Conservation (phyloP, 2,329 filamentous ascomycete species). For the Beauveria sp. region DNA sequence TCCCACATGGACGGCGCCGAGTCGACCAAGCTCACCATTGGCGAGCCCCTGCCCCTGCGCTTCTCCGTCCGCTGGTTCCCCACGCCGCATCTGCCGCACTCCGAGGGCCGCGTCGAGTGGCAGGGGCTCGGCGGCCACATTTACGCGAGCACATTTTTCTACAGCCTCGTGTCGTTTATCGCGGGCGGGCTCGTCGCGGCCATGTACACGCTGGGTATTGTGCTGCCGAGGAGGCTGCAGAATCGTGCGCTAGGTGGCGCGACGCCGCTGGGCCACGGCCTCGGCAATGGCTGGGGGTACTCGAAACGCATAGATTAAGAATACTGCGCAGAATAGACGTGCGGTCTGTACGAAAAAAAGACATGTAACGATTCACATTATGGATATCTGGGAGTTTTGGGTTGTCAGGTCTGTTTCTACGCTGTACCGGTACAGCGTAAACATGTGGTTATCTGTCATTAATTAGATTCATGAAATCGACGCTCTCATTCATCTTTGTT, state of each 20-base stretch:
- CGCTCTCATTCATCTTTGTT: constrained; percentile 14
- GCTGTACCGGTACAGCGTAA: background rate
- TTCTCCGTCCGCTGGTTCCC: constrained; percentile 87
- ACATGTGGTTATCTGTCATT: background rate
- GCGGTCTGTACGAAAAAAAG: background rate
- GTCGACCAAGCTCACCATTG: constrained; percentile 69
- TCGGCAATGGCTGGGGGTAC: constrained; percentile 55
- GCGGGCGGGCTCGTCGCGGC: constrained; percentile 47
- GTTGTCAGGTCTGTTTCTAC: background rate
- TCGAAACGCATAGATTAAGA: constrained; percentile 43
- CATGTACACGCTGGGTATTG: constrained; percentile 54
- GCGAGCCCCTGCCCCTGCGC: constrained; percentile 70
- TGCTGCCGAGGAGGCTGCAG: constrained; percentile 47
- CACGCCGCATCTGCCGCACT: constrained; percentile 60
- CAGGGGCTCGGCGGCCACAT: constrained; percentile 57
- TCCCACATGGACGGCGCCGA: constrained; percentile 48
- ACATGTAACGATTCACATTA: background rate
- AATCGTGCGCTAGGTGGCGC: constrained; percentile 47
- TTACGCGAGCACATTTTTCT: constrained; percentile 57
- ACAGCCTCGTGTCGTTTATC: constrained; percentile 50
- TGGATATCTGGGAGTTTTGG: background rate
- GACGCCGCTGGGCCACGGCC: constrained; percentile 46
- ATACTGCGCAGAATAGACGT: background rate
- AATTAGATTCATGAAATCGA: background rate
- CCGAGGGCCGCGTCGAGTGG: constrained; percentile 59